Evolutionary conservation across 108 stramenopile genomes (phyloP), one percentile per base, ranked within the genome.

Genomic region (Cyclotella choctawhatcheeana): DNA sequence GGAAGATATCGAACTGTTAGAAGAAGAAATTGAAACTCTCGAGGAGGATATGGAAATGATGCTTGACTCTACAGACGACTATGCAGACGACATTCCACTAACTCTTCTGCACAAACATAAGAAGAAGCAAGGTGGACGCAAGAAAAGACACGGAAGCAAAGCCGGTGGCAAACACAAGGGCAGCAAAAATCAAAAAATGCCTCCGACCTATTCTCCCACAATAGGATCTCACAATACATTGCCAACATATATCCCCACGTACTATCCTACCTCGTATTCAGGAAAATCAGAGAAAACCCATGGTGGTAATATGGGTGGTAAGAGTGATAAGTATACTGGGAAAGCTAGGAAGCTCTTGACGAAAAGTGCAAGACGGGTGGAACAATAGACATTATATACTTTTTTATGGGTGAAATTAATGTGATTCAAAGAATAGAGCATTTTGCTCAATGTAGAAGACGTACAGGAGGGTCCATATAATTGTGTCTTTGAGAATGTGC

Each of bases 231-330:
- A 20, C 20, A 43, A 13, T 30, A 30, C 27, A 30, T 31, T 30
- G 14, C 55, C 55, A 3, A 64, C 63, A 13, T 45, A 64, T 24
- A 64, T 64, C 1, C 63, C 63, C 25, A 64, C 63, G 10, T 45
- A 64, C 29, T 64, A 48, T n/a, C 63, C 63, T 2, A 47, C 45
- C 13, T 27, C 26, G 8, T 56, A 56, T 26, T 14, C 50, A 51
- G 59, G 59, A 43, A 29, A 30, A 30, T 30, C 2, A 1, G 1
- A 56, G 30, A 30, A 7, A 30, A n/a, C 10, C 27, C 29, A 27
- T 56, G 29, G 30, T 31, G 14, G 0, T 56, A 18, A 21, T n/a
- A n/a, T n/a, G 10, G 55, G 5, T 31, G 27, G 55, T 4, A 56
- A 56, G 55, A 30, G 55, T 17, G 27, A 56, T 10, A 30, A 56